Evolutionary conservation across 495 filamentous ascomycete species (phyloP).

Genomic region (Penicillium crystallinum): DNA sequence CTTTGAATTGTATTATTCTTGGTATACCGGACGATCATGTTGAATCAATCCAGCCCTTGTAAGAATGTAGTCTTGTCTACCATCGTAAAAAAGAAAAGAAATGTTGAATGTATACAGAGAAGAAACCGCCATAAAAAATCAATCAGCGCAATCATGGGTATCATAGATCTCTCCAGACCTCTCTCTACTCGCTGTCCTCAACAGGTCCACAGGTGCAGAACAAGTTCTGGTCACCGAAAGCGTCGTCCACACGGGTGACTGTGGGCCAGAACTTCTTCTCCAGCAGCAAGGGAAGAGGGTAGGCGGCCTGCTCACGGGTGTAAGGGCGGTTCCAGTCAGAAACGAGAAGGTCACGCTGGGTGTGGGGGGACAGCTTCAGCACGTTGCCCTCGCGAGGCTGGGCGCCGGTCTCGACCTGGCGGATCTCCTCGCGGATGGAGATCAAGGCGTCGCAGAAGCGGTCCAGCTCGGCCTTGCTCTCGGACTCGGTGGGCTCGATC

Average conservation of each 20-base stretch:
- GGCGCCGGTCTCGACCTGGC: slow-evolving; percentile 74
- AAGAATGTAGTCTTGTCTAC: background rate
- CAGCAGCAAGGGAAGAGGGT: slow-evolving; percentile 76
- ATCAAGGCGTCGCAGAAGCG: slow-evolving; percentile 92
- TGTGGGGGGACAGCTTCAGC: slow-evolving; percentile 87
- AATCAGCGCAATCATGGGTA: slow-evolving; percentile 34
- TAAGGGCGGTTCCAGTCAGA: slow-evolving; percentile 74
- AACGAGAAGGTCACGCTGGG: slow-evolving; percentile 70
- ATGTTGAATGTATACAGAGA: slow-evolving; percentile 33
- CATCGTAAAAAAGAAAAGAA: slow-evolving; percentile 16
- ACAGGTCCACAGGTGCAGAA: slow-evolving; percentile 95
- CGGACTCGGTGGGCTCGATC: slow-evolving; percentile 97
- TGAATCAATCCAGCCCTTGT: slow-evolving; percentile 11
- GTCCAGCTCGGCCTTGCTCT: slow-evolving; percentile 90
- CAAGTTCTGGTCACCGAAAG: slow-evolving; percentile 86
- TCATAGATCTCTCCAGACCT: slow-evolving; percentile 22
- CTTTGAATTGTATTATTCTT: background rate
- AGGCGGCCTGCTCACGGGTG: slow-evolving; percentile 77
- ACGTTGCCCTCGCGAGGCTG: slow-evolving; percentile 80
- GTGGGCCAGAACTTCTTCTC: slow-evolving; percentile 99
- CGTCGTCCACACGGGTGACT: slow-evolving; percentile 86
- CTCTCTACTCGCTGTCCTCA: slow-evolving; percentile 40
- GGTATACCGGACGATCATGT: slow-evolving; percentile 9
- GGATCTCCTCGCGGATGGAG: slow-evolving; percentile 81
- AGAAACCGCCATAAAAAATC: slow-evolving; percentile 10